phyloP scores from a whole-genome alignment of 345 rosid species.

The Citrus unshiu region DNA sequence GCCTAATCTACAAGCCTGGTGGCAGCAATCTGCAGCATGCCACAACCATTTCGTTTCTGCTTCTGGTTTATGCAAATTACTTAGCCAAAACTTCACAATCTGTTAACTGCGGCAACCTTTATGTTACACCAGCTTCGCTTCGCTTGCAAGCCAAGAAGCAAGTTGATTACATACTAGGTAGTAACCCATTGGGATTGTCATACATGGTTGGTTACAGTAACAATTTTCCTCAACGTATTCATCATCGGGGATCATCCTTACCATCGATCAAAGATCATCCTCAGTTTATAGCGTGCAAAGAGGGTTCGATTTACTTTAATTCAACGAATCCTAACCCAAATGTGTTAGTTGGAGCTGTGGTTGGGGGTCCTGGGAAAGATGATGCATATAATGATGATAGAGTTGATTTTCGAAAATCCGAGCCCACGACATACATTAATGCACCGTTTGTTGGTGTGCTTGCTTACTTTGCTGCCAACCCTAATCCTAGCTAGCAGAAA shows the following conservation, averaged over 20 bases:
- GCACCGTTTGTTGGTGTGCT: slow-evolving; percentile 96
- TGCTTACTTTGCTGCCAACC: slow-evolving; percentile 85
- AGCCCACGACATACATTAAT: slow-evolving; percentile 92
- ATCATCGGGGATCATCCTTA: slow-evolving; percentile 85
- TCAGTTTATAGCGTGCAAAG: slow-evolving; percentile 57
- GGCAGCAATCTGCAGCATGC: slow-evolving; percentile 97
- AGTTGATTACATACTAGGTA: slow-evolving; percentile 87
- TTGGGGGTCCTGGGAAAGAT: slow-evolving; percentile 83
- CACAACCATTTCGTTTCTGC: slow-evolving; percentile 81
- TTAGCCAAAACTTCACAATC: slow-evolving; percentile 61
- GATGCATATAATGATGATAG: slow-evolving; percentile 67
- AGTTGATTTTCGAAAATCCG: slow-evolving; percentile 70
- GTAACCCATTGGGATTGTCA: slow-evolving; percentile 80
- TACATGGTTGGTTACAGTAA: slow-evolving; percentile 92
- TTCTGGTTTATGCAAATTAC: slow-evolving; percentile 80
- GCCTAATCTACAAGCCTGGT: slow-evolving; percentile 92
- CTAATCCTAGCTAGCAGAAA: slow-evolving; percentile 29
- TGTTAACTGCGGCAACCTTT: slow-evolving; percentile 52
- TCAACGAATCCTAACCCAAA: slow-evolving; percentile 74
- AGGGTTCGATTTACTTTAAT: slow-evolving; percentile 67
- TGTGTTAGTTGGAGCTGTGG: slow-evolving; percentile 70
- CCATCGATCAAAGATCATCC: slow-evolving; percentile 73
- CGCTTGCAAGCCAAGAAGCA: slow-evolving; percentile 79
- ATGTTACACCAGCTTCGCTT: slow-evolving; percentile 49
- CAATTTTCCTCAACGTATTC: slow-evolving; percentile 70